A percentile compares a stretch with the other conserved stretches of the same genome.
phyloP scores from a whole-genome alignment of 2,329 filamentous ascomycete species.

The Fusarium sublunatum region DNA sequence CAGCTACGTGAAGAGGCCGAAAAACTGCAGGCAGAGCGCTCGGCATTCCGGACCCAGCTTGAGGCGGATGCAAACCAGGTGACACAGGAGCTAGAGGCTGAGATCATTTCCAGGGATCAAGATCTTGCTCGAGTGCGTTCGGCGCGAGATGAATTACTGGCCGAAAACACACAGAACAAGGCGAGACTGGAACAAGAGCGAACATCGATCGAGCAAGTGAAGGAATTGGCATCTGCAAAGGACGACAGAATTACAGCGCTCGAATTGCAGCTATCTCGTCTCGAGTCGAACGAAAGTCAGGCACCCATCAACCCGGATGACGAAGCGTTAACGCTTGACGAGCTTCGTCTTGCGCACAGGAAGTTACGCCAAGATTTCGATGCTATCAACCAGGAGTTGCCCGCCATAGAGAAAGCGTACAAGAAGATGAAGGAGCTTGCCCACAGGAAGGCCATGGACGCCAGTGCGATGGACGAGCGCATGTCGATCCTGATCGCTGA shows the following conservation, averaged over 20 bases:
- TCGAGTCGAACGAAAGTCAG: constrained; percentile 64
- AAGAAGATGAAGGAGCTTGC: constrained; percentile 88
- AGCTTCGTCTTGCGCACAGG: constrained; percentile 77
- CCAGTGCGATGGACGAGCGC: constrained; percentile 80
- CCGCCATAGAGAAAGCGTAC: constrained; percentile 90
- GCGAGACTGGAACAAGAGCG: constrained; percentile 81
- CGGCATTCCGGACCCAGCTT: constrained; percentile 81
- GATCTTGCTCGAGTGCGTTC: constrained; percentile 89
- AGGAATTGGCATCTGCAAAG: constrained; percentile 81
- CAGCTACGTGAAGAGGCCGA: constrained; percentile 86
- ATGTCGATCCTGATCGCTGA: constrained; percentile 80
- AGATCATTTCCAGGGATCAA: constrained; percentile 82
- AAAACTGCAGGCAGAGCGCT: constrained; percentile 85
- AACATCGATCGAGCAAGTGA: constrained; percentile 76
- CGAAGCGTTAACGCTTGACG: constrained; percentile 73
- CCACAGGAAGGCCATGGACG: constrained; percentile 86
- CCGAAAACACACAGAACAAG: constrained; percentile 84
- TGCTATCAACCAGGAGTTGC: constrained; percentile 86
- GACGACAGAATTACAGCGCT: constrained; percentile 83
- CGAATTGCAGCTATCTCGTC: constrained; percentile 82
- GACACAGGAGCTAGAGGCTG: constrained; percentile 82
- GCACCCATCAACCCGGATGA: constrained; percentile 58
- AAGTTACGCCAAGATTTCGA: constrained; percentile 83
- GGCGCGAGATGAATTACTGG: constrained; percentile 83
- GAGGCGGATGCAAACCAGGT: constrained; percentile 81